phyloP scores from a whole-genome alignment of 164 flowering plant species.

The Houttuynia cordata region DNA sequence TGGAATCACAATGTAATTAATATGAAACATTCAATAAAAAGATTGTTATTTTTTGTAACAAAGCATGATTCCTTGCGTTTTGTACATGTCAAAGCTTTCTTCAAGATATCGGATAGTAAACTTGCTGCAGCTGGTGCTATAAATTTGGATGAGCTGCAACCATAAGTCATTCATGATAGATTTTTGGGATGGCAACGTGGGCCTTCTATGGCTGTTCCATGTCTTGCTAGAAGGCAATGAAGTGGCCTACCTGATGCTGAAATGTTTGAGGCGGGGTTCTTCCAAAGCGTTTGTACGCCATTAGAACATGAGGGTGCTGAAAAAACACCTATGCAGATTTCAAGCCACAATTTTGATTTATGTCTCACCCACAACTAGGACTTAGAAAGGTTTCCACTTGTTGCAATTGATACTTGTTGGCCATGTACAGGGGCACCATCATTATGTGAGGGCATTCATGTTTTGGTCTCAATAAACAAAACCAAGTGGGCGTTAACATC shows the following conservation, averaged over 20 bases:
- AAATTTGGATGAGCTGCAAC: not conserved
- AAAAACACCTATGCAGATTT: not conserved
- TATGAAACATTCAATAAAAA: not conserved
- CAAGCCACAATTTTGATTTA: conserved; percentile 4
- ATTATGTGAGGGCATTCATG: conserved; percentile 11
- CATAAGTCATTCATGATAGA: no score
- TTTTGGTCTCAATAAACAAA: conserved; percentile 7
- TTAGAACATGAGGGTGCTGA: conserved; percentile 2
- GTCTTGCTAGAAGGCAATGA: not conserved
- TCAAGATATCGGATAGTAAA: no score
- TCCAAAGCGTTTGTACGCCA: conserved; percentile 2
- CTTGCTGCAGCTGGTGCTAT: no score
- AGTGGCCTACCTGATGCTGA: not conserved
- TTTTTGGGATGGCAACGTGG: not conserved
- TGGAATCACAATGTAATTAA: conserved; percentile 5
- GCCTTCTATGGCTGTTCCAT: not conserved
- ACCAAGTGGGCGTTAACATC: conserved; percentile 7
- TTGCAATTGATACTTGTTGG: conserved; percentile 3
- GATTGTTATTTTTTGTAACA: not conserved
- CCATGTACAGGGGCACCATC: conserved; percentile 12
- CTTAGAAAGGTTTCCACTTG: conserved; percentile 4
- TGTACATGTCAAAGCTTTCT: conserved; percentile 4
- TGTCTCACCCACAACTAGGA: not conserved
- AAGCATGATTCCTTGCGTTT: not conserved
- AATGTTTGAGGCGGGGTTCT: not conserved